phyloP scores from a whole-genome alignment of 1,284 basidiomycete genomes.

The Leccinum solheimii region DNA sequence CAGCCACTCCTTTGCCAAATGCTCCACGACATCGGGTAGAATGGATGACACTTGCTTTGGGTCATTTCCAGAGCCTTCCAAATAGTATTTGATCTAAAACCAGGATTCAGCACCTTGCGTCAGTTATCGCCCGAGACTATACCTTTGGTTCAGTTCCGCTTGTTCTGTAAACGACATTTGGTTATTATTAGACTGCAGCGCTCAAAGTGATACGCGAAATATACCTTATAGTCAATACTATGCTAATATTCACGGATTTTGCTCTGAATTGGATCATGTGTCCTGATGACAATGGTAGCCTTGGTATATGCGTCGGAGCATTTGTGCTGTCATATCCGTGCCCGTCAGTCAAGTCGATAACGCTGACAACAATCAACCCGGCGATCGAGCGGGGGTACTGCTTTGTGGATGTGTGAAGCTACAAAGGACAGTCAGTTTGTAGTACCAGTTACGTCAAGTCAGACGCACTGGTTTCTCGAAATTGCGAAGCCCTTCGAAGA shows the following conservation, averaged over 20 bases:
- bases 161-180: slow-evolving; percentile 48
- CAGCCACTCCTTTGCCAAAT: slow-evolving; percentile 69
- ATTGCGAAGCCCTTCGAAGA: slow-evolving; percentile 66
- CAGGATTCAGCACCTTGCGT: slow-evolving; percentile 1
- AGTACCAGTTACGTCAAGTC: neutral
- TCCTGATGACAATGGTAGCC: slow-evolving; percentile 71
- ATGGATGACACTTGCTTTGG: slow-evolving; percentile 43
- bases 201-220: slow-evolving; percentile 12
- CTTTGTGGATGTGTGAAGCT: slow-evolving; percentile 18
- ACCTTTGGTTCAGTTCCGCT: slow-evolving; percentile 90
- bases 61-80: slow-evolving; percentile 69
- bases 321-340: slow-evolving; percentile 67
- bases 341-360: slow-evolving; percentile 74
- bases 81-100: slow-evolving; percentile 76
- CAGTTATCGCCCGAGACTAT: slow-evolving; percentile 4
- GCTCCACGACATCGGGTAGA: slow-evolving; percentile 54
- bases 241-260: slow-evolving; percentile 43
- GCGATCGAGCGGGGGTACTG: slow-evolving; percentile 64
- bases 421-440: slow-evolving; percentile 6
- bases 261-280: slow-evolving; percentile 84
- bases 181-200: neutral
- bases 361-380: slow-evolving; percentile 55
- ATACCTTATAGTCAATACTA: slow-evolving; percentile 69
- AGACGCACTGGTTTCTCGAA: slow-evolving; percentile 45
- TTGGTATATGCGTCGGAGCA: slow-evolving; percentile 62